Base-by-base conservation (phyloP, 2,329 filamentous ascomycete species). In the Ceratocystis cubensis region DNA sequence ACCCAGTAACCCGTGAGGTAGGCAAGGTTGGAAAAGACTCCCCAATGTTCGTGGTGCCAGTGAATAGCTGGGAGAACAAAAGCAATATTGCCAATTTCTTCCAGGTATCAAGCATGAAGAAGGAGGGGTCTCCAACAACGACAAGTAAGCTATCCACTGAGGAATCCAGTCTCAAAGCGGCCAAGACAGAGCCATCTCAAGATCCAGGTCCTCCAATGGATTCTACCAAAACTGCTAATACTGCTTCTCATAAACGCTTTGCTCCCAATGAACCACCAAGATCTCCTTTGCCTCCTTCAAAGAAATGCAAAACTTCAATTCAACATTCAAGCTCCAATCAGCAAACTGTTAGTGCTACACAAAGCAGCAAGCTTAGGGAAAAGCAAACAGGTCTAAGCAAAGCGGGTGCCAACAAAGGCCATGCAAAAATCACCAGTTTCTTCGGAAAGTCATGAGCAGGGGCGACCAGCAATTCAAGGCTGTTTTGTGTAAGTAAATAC, bases 1-100 rank as follows among this genome's bases (percentile, higher is more conserved):
- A 96, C 73, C 86, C 88, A 0, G 94, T 99, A 1, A 85, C 82
- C 71, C 89, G 90, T 73, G 92, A 94, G 3, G 93, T 97, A 0
- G 92, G 92, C 0, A 97, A 96, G 76, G 92, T 96, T 0, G 92
- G 93, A 5, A 96, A 96, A 71, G 89, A 96, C 74, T 95, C 89
- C 22, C 85, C 90, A 0, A 82, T 81, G 0, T 96, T 96, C 72
- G 82, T 96, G 57, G 79, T 96, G 1, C 93, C 93, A 0, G 77
- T 96, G 44, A 82, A 89, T 71, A 95, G 89, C 75, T 86, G 84
- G 70, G 88, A 92, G 72, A 96, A 96, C 75, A 96, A 95, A 77
- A 85, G 82, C 63, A 96, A 94, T 70, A 97, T 97, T 74, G 89
- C 88, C 59, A 96, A 96, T 72, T 96, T 96, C 78, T 97, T 97